Conservation (phyloP, 23 red algal species). For the Gracilariopsis chorda region DNA sequence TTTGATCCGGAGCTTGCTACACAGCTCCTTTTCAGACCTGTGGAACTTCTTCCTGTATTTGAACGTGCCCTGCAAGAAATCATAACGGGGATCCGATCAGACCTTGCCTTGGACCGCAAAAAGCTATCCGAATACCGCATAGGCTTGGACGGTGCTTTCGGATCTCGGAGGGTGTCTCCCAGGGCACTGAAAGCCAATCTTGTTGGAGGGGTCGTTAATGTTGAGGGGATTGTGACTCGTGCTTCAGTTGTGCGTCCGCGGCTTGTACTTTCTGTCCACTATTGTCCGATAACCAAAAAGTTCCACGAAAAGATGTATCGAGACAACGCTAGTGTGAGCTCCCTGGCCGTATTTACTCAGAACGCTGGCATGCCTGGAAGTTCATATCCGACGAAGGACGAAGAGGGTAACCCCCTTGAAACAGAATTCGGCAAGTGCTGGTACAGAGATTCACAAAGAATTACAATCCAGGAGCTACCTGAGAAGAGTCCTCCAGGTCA, state of each 20-base stretch:
- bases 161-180: constrained; percentile 74
- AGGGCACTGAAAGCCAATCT: constrained; percentile 80
- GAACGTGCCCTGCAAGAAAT: constrained; percentile 82
- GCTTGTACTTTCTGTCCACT: constrained; percentile 89
- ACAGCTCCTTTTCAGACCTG: constrained; percentile 46
- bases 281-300: constrained; percentile 82
- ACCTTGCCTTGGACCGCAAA: constrained; percentile 29
- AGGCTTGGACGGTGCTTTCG: constrained; percentile 89
- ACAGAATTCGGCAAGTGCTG: constrained; percentile 93
- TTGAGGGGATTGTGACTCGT: constrained; percentile 97
- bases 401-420: constrained; percentile 94
- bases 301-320: constrained; percentile 79
- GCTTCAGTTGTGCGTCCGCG: constrained; percentile 82
- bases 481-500: constrained; percentile 94
- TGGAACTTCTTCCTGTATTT: constrained; percentile 71
- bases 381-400: constrained; percentile 80
- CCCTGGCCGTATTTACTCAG: constrained; percentile 44
- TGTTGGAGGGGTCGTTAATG: constrained; percentile 77
- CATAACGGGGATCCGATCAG: constrained; percentile 55
- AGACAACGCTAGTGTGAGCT: constrained; percentile 72
- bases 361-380: constrained; percentile 69
- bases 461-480: constrained; percentile 94
- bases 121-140: constrained; percentile 65
- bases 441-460: constrained; percentile 90
- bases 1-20: constrained; percentile 70